Base-by-base conservation (phyloP, 345 rosid species). In the Camelina hispida region DNA sequence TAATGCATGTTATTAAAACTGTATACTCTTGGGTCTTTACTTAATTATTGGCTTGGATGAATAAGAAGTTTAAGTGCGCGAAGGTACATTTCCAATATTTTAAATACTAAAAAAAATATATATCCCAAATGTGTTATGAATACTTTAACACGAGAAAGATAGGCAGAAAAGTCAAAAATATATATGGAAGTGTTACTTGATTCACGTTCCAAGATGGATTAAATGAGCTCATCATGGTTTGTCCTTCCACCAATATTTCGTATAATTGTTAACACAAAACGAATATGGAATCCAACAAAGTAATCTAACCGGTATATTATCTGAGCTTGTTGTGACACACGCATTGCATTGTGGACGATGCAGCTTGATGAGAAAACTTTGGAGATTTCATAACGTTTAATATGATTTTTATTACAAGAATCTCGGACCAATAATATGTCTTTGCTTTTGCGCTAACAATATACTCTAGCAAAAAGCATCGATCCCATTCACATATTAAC, bases 201-300 rank as follows among this genome's bases (percentile, higher is more conserved):
- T 43, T 57, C 65, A 57, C 55, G 65, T 57, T 56, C 44, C 10
- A 69, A 44, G 64, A 56, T 42, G 42, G 69, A 65, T 65, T 16
- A 23, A 43, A 25, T 43, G 30, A 28, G 32, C 54, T 53, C 73
- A 69, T 56, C 7, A 67, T 22, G 40, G 60, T 66, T 66, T 34
- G 10, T 16, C 12, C 17, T 17, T 32, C 44, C 50, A 28, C 5
- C 30, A 28, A 20, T 22, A 6, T 67, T 23, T 34, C 18, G 16
- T 14, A 4, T 42, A 12, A 10, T 11, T 12, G 44, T 11, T 2
- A 42, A 42, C 13, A 42, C 47, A 13, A 13, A 42, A 5, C 15
- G 6, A 42, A 13, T 13, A 42, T 42, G n/a, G n/a, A 42, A 42
- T 42, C 47, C n/a, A 42, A 5, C 47, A 42, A 12, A 42, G 5